Evolutionary conservation across 805 yeast species (phyloP).

Genomic region (Brettanomyces anomalus): DNA sequence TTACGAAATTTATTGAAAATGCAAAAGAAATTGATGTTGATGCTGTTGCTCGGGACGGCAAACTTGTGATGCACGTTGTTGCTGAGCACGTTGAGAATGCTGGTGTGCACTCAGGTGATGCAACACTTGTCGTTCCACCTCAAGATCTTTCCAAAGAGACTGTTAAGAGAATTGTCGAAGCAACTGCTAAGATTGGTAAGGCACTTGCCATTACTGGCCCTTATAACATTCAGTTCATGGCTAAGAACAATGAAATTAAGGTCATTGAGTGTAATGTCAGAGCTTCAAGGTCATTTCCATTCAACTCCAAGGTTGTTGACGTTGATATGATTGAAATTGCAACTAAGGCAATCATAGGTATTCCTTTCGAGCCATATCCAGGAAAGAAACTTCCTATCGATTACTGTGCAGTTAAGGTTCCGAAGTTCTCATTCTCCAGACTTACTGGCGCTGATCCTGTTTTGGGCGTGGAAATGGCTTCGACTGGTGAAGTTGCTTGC

Average conservation of each 20-base stretch:
- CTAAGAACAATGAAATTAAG: slow-evolving; percentile 90
- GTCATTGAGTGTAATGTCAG: slow-evolving; percentile 98
- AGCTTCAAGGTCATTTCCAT: slow-evolving; percentile 99
- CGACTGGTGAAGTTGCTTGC: slow-evolving; percentile 97
- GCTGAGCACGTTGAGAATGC: slow-evolving; percentile 99
- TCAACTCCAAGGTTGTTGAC: slow-evolving; percentile 94
- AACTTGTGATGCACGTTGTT: slow-evolving; percentile 92
- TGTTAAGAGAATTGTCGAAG: slow-evolving; percentile 82
- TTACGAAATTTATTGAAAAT: slow-evolving; percentile 91
- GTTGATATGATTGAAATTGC: slow-evolving; percentile 96
- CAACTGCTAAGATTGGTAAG: slow-evolving; percentile 91
- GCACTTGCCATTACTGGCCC: slow-evolving; percentile 97
- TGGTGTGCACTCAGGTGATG: slow-evolving; percentile 99
- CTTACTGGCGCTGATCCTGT: slow-evolving; percentile 97
- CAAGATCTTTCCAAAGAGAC: slow-evolving; percentile 91
- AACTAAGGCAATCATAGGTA: slow-evolving; percentile 86
- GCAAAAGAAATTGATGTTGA: slow-evolving; percentile 99
- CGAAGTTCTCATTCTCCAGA: slow-evolving; percentile 95
- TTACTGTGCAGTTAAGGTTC: slow-evolving; percentile 93
- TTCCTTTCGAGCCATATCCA: slow-evolving; percentile 86
- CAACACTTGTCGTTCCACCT: slow-evolving; percentile 94
- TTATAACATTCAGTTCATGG: slow-evolving; percentile 92
- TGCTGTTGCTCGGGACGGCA: slow-evolving; percentile 94
- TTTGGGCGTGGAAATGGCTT: slow-evolving; percentile 98
- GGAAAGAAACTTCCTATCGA: slow-evolving; percentile 81